These are phyloP conservation scores for Choricystis sp. DNA, from an alignment of 139 green algal species.

Conservation along the genomic window DNA sequence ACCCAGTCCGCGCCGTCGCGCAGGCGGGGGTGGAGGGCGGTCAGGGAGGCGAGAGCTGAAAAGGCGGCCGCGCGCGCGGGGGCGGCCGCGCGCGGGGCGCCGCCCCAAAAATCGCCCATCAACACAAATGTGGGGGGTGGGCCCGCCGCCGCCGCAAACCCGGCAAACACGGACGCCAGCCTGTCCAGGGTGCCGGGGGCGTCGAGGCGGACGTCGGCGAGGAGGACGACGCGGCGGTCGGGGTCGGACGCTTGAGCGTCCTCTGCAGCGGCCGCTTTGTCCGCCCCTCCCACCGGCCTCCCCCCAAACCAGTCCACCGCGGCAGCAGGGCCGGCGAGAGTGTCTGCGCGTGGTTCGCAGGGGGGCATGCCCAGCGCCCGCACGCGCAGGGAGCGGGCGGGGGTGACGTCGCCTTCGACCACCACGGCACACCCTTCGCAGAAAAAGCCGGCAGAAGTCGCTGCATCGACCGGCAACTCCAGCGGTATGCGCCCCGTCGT, in stretches of 20 bases:
- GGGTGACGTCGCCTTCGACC: background rate
- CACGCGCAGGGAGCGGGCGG: background rate
- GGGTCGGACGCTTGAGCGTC: background rate
- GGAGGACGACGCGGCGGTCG: background rate
- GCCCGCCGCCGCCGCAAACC: background rate
- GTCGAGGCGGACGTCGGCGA: background rate
- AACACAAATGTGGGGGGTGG: background rate
- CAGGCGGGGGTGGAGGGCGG: background rate
- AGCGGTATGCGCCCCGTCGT: slow-evolving; percentile 34
- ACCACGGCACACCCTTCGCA: slow-evolving; percentile 8
- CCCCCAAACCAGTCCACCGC: too few relatives aligned
- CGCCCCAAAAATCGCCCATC: background rate
- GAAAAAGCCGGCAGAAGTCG: slow-evolving; percentile 34
- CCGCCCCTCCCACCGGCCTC: background rate
- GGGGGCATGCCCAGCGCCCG: background rate
- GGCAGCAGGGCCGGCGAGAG: background rate
- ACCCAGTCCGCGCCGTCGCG: background rate
- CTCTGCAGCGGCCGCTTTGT: background rate
- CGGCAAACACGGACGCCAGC: background rate
- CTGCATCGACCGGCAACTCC: slow-evolving; percentile 36
- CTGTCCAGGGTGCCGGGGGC: background rate
- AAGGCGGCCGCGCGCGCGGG: background rate
- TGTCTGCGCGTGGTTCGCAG: background rate
- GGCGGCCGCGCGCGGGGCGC: too few relatives aligned
- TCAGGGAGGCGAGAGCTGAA: background rate